Conservation (phyloP, 805 yeast genomes). For the Vanderwaltozyma yarrowii region DNA sequence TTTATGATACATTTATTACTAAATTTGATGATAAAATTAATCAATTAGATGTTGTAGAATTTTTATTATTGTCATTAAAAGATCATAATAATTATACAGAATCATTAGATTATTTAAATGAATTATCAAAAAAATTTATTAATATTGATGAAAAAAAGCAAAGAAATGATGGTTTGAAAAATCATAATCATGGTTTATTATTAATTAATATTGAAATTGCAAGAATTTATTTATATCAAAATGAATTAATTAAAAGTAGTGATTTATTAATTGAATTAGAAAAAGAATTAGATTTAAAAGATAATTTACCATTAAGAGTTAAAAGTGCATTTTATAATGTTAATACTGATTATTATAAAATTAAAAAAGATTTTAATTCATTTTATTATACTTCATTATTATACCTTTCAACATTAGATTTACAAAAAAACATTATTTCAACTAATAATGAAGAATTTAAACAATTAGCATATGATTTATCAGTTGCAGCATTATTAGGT, state of each 20-base stretch:
- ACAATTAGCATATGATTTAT: slow-evolving; percentile 60
- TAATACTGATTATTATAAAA: slow-evolving; percentile 63
- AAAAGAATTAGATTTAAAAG: slow-evolving; percentile 45
- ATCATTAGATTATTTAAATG: slow-evolving; percentile 39
- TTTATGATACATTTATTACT: slow-evolving; percentile 62
- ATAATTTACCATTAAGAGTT: slow-evolving; percentile 50
- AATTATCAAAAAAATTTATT: slow-evolving; percentile 38
- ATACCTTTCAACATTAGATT: slow-evolving; percentile 54
- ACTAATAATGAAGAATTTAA: slow-evolving; percentile 29
- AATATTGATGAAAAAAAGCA: slow-evolving; percentile 26
- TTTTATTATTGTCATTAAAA: slow-evolving; percentile 48
- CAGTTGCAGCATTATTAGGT: slow-evolving; percentile 81
- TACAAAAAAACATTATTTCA: not conserved
- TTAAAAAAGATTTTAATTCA: slow-evolving; percentile 65
- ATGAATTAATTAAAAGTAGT: slow-evolving; percentile 49
- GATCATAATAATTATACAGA: slow-evolving; percentile 36
- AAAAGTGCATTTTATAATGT: slow-evolving; percentile 78
- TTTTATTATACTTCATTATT: slow-evolving; percentile 76
- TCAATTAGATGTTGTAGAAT: slow-evolving; percentile 67
- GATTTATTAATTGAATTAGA: slow-evolving; percentile 55
- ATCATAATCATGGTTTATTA: slow-evolving; percentile 44
- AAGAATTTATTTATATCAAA: slow-evolving; percentile 49
- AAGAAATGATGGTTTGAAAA: slow-evolving; percentile 29
- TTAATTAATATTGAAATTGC: slow-evolving; percentile 66
- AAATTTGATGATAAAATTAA: slow-evolving; percentile 63